Conservation (phyloP, 495 filamentous ascomycete genomes). For the Aspergillus sparsus region DNA sequence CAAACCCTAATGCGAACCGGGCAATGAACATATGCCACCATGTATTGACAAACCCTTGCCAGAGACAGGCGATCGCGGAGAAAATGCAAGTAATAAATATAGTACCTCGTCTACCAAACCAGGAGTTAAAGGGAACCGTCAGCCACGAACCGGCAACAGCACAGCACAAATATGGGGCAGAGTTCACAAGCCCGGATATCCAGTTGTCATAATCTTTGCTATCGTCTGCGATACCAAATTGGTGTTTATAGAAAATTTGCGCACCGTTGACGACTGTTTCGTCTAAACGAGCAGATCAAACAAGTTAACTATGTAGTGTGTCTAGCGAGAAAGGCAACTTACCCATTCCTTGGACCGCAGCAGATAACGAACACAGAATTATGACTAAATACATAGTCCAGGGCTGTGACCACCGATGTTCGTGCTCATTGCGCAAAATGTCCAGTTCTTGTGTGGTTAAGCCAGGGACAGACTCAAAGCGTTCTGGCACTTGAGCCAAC, state of each 20-base stretch:
- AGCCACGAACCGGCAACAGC: constrained; percentile 82
- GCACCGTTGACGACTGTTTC: constrained; percentile 81
- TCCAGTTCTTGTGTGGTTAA: constrained; percentile 58
- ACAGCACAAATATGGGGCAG: constrained; percentile 73
- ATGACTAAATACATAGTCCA: constrained; percentile 68
- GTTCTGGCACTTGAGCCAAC: constrained; percentile 60
- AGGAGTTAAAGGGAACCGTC: constrained; percentile 76
- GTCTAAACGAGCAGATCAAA: constrained; percentile 49
- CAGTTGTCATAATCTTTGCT: constrained; percentile 46
- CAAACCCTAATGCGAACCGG: constrained; percentile 71
- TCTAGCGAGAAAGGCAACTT: constrained; percentile 18
- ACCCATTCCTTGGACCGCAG: constrained; percentile 74
- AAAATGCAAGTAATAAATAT: constrained; percentile 76
- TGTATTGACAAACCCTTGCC: constrained; percentile 71
- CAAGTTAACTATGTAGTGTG: constrained; percentile 21
- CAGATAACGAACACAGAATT: constrained; percentile 60
- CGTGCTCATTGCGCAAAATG: constrained; percentile 62
- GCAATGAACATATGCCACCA: constrained; percentile 77
- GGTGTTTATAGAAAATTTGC: constrained; percentile 67
- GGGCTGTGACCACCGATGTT: constrained; percentile 74
- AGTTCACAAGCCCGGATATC: constrained; percentile 65
- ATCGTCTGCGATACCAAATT: constrained; percentile 65
- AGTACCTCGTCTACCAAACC: constrained; percentile 78
- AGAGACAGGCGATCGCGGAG: constrained; percentile 69
- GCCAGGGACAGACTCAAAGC: constrained; percentile 54